Percentiles rank a stretch among this genome's conserved stretches.
These are phyloP conservation scores for Lunasporangiospora selenospora DNA, from an alignment of 192 early-diverging fungal species.

Conservation along the genomic window DNA sequence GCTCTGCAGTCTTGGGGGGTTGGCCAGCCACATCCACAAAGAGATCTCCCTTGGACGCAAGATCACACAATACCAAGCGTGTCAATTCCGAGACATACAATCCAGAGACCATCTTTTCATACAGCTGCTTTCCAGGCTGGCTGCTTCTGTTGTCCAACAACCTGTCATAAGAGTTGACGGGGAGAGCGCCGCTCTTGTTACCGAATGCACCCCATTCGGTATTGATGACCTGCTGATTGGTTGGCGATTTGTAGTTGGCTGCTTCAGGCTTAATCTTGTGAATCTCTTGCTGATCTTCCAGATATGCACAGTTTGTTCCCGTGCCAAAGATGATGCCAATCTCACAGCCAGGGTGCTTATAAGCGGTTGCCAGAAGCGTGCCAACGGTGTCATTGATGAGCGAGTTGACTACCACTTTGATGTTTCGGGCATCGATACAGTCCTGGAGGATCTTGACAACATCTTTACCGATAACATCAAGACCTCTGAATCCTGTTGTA, in stretches of 20 bases:
- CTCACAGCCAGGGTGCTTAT: slow-evolving; percentile 77
- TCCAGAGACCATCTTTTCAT: slow-evolving; percentile 94
- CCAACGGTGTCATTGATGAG: slow-evolving; percentile 98
- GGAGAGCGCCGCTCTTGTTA: slow-evolving; percentile 74
- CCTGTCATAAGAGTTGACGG: slow-evolving; percentile 82
- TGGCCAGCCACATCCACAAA: slow-evolving; percentile 62
- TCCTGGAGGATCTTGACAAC: slow-evolving; percentile 83
- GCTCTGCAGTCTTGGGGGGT: slow-evolving; percentile 12
- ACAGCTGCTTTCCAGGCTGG: slow-evolving; percentile 82
- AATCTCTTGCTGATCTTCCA: slow-evolving; percentile 55
- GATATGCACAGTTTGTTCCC: slow-evolving; percentile 91
- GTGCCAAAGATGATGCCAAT: slow-evolving; percentile 95
- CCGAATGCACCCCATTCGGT: slow-evolving; percentile 97
- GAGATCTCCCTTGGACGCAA: slow-evolving; percentile 78
- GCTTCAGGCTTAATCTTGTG: slow-evolving; percentile 61
- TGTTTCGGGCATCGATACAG: slow-evolving; percentile 63
- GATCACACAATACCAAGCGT: slow-evolving; percentile 78
- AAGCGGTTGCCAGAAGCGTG: slow-evolving; percentile 86
- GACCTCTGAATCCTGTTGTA: slow-evolving; percentile 68
- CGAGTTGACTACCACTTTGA: slow-evolving; percentile 78
- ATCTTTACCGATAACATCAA: slow-evolving; percentile 79
- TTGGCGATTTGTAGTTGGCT: slow-evolving; percentile 51
- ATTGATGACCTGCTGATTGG: slow-evolving; percentile 85
- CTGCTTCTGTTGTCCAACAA: slow-evolving; percentile 79
- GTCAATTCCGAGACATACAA: slow-evolving; percentile 91